phyloP scores from a whole-genome alignment of 768 basidiomycete species.

The Trametes elegans region DNA sequence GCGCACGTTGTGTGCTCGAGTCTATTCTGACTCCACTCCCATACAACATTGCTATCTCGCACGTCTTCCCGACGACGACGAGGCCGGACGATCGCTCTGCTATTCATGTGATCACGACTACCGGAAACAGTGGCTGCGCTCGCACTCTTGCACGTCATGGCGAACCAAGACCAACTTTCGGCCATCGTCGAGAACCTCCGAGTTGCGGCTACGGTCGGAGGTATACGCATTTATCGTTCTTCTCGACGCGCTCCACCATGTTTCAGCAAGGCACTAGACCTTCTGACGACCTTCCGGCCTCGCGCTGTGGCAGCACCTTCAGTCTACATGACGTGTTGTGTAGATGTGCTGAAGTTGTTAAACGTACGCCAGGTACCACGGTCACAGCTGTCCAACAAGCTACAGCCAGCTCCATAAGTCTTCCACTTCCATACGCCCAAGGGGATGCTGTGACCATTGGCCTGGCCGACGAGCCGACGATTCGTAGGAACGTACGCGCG shows the following conservation, averaged over 20 bases:
- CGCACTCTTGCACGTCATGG: conserved; percentile 4
- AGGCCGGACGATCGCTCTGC: neutral
- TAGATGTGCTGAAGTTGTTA: neutral
- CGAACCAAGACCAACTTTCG: neutral
- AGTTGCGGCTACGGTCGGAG: neutral
- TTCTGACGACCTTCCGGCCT: neutral
- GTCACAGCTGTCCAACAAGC: neutral
- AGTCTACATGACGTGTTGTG: conserved; percentile 1
- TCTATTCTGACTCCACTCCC: conserved; percentile 7
- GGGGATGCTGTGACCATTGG: too few relatives aligned
- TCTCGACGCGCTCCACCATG: neutral
- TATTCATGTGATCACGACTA: neutral
- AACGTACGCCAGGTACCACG: neutral
- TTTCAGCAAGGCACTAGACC: neutral
- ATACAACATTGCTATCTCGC: neutral
- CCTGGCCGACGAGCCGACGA: too few relatives aligned
- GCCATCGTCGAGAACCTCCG: too few relatives aligned
- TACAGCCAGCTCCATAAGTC: neutral
- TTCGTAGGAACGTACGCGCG: too few relatives aligned
- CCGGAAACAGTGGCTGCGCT: neutral
- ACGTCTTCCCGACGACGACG: neutral
- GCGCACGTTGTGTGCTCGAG: neutral
- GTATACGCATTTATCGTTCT: neutral
- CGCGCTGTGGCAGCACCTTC: neutral
- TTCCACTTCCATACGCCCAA: neutral